Evolutionary conservation across 2,329 filamentous ascomycete species (phyloP).

Genomic region (Monilinia fructigena): DNA sequence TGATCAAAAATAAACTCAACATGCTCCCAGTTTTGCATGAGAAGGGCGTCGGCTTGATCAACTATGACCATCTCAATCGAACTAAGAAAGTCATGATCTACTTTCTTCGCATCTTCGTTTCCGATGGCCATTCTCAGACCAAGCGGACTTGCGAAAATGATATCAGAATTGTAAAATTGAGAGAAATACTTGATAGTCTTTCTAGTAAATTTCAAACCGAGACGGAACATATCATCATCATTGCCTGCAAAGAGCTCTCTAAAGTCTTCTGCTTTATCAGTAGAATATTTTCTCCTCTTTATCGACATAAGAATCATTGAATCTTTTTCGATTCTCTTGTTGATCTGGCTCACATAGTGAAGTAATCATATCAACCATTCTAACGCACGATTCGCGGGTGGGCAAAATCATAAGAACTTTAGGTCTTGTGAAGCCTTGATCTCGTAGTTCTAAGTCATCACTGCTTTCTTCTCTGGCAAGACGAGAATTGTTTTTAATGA

Average conservation of each 20-base stretch:
- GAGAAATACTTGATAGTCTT: conserved; percentile 95
- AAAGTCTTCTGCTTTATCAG: conserved; percentile 82
- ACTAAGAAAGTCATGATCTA: conserved; percentile 86
- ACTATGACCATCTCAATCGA: conserved; percentile 89
- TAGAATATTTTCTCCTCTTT: conserved; percentile 66
- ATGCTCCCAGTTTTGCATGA: conserved; percentile 99
- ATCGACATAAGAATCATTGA: conserved; percentile 77
- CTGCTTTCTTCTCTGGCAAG: conserved; percentile 64
- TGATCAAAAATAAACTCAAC: conserved; percentile 88
- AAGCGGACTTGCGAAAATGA: conserved; percentile 86
- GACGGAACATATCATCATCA: conserved; percentile 93
- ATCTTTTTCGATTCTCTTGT: conserved; percentile 91
- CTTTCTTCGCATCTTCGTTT: conserved; percentile 62
- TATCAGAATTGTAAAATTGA: conserved; percentile 94
- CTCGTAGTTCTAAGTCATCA: conserved; percentile 71
- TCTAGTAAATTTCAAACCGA: conserved; percentile 94
- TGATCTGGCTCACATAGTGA: conserved; percentile 78
- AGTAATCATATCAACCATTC: conserved; percentile 74
- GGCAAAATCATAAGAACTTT: conserved; percentile 90
- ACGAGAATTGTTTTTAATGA: conserved; percentile 88
- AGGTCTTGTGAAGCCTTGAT: conserved; percentile 93
- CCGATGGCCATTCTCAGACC: conserved; percentile 90
- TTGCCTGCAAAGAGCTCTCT: conserved; percentile 88
- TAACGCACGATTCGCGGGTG: conserved; percentile 81
- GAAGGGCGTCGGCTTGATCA: conserved; percentile 87